Base-by-base conservation (phyloP, 2,329 filamentous ascomycete species). In the Pseudocercospora eumusae region DNA sequence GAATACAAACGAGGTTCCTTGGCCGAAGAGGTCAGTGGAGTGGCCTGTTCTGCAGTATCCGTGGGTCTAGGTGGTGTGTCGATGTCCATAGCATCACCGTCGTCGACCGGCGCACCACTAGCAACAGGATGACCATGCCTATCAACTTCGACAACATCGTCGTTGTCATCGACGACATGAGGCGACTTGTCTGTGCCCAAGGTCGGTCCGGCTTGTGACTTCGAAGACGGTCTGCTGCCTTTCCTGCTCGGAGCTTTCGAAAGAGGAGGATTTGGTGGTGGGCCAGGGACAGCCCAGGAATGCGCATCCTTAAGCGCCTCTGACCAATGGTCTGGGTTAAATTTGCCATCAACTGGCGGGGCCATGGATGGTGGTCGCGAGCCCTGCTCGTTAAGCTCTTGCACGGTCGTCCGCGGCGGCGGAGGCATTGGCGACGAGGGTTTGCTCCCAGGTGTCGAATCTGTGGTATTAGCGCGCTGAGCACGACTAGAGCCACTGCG, bases 31-130 rank as follows among this genome's bases (percentile, higher is more conserved):
- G 33, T 45, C 47, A 55, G 60, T 11, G 63, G 53, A 8, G 56
- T 56, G 2, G 50, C 36, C 9, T 64, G 57, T 18, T 59, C 58
- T 5, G 59, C 11, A 15, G 52, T 44, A 20, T 54, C 53, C 18
- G 59, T 59, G 6, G 59, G 59, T 60, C 55, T 61, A 62, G 69
- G 76, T 63, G 73, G 69, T 1, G 75, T 71, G 62, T 82, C 80
- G 33, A 82, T 81, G 54, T 82, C 80, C 80, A 82, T 82, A 0
- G 78, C 77, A 66, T 81, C 66, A n/a, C 53, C 62, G 11, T 65
- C 64, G 25, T 64, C 63, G 11, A 56, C 53, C 21, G 54, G 25
- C 18, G 23, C 36, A 57, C n/a, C 33, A 10, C 47, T 28, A 9
- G 25, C 27, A 20, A 57, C 55, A 44, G 54, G 53, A 10, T 53